Evolutionary conservation across 2,329 filamentous ascomycete species (phyloP), one percentile per base, ranked within the genome.

Genomic region (Fusarium sp.): DNA sequence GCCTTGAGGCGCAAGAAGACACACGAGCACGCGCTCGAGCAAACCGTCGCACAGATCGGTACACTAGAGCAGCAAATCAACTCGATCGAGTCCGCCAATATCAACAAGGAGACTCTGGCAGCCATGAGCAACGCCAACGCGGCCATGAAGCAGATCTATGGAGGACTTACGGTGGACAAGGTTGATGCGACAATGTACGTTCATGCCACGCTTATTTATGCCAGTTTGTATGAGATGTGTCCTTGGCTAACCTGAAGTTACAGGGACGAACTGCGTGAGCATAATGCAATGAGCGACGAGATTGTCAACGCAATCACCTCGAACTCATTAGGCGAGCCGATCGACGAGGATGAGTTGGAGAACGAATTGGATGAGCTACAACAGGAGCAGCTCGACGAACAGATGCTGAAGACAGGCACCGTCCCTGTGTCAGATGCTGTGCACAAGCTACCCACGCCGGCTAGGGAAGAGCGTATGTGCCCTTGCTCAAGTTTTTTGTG

Each of bases 21-120:
- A 77, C 94, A 96, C 79, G 95, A 98, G 83, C 93, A 95, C 83
- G 94, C 94, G 64, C 90, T 98, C 67, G 94, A 97, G 76, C 95
- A 98, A 85, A 98, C 96, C 3, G 89, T 90, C 67, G 90, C 93
- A 37, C 96, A 98, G 85, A 97, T 98, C 80, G 90, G 91, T 78
- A 97, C 96, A 28, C 88, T 99, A 49, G 96, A 99, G 83, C 93
- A 95, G 80, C 95, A 99, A 83, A 97, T 98, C 80, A 96, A 96
- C 83, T 92, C 94, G 68, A 98, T 99, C 86, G 96, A 99, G 84
- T 94, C 95, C 53, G 96, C 96, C 71, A 99, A 98, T 82, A 98
- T 99, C 87, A 99, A 99, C 88, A 92, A 96, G 85, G 95, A 98
- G 87, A 99, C 96, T 18, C 87, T 98, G 74, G 90, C 92, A 76